A percentile compares a stretch with the other conserved stretches of the same genome.
These are phyloP conservation scores for Physcomitrium patens DNA, from an alignment of 225 moss, liverwort and hornwort species.

Conservation along the genomic window DNA sequence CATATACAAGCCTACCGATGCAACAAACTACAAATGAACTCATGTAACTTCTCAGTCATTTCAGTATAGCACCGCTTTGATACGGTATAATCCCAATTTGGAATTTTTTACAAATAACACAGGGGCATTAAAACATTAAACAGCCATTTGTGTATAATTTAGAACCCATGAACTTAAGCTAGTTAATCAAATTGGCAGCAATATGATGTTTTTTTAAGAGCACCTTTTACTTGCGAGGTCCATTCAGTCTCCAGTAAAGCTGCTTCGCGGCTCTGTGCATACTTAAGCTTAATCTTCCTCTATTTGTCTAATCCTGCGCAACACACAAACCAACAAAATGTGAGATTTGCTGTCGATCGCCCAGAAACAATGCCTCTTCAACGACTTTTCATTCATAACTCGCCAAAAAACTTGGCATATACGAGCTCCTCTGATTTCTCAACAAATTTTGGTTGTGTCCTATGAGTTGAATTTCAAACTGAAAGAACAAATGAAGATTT, in stretches of 20 bases:
- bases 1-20: not conserved
- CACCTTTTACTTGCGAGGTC: constrained; percentile 43
- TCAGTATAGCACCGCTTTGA: not conserved
- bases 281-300: constrained; percentile 65
- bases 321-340: constrained; percentile 29
- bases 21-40: not conserved
- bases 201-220: not conserved
- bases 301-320: constrained; percentile 70
- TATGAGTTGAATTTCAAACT: not conserved
- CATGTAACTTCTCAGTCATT: not conserved
- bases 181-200: not conserved
- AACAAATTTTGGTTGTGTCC: constrained; percentile 11
- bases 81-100: not conserved
- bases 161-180: not conserved
- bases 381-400: not conserved
- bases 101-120: constrained; percentile 2
- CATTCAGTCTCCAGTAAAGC: constrained; percentile 50
- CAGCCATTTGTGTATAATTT: not conserved
- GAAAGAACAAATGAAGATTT: not conserved
- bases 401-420: not conserved
- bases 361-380: not conserved
- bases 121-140: not conserved
- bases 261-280: constrained; percentile 60
- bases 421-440: not conserved
- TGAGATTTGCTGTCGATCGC: not conserved